A percentile compares a stretch with the other conserved stretches of the same genome.
Evolutionary conservation across 306 rosid species (phyloP).

Genomic region (Hippophae tibetana): DNA sequence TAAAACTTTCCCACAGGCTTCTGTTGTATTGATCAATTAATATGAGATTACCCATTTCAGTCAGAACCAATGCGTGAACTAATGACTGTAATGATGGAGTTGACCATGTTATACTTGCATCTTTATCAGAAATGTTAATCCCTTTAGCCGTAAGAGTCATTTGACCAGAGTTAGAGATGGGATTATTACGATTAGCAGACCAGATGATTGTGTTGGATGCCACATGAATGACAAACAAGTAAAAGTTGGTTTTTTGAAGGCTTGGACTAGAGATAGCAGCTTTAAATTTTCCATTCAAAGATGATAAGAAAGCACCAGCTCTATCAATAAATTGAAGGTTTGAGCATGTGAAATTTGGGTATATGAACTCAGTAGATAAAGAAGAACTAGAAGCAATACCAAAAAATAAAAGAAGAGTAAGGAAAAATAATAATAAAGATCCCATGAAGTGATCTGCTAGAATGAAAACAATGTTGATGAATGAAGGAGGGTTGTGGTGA

Average conservation of each 20-base stretch:
- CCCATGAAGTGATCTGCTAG: conserved; percentile 49
- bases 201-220: conserved; percentile 59
- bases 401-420: conserved; percentile 23
- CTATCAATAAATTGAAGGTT: conserved; percentile 33
- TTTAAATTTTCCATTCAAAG: conserved; percentile 48
- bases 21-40: conserved; percentile 50
- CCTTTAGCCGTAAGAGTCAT: conserved; percentile 45
- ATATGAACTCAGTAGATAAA: conserved; percentile 31
- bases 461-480: conserved; percentile 18
- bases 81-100: conserved; percentile 46
- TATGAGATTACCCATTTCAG: conserved; percentile 67
- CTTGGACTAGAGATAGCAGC: conserved; percentile 54
- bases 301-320: conserved; percentile 54
- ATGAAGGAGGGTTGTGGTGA: conserved; percentile 10
- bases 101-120: conserved; percentile 56
- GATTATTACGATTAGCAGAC: conserved; percentile 61
- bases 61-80: conserved; percentile 39
- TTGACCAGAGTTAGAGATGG: conserved; percentile 49
- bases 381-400: conserved; percentile 28
- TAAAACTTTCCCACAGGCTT: conserved; percentile 91
- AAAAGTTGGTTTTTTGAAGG: conserved; percentile 38
- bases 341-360: conserved; percentile 52
- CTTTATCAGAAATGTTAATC: conserved; percentile 30
- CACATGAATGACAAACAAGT: conserved; percentile 60
- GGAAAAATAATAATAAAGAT: conserved; percentile 20